These are phyloP conservation scores for Eleusine coracana DNA, from an alignment of 176 grass and related monocot species.

Conservation along the genomic window DNA sequence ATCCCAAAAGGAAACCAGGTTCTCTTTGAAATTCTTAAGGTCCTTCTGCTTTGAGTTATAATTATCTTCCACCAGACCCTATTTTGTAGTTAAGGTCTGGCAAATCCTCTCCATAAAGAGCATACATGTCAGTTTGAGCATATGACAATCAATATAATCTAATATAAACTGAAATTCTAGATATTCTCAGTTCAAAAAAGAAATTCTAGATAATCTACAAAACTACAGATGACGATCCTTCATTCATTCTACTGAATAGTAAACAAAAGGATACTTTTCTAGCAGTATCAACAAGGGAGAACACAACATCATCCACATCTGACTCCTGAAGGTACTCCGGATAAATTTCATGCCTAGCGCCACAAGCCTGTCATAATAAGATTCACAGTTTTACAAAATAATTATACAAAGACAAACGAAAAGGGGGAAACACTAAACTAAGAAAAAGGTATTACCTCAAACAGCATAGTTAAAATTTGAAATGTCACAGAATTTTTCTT, in stretches of 20 bases:
- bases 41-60: slow-evolving; percentile 86
- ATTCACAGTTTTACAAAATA: slow-evolving; percentile 33
- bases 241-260: slow-evolving; percentile 9
- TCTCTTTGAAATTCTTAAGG: slow-evolving; percentile 90
- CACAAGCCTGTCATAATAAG: slow-evolving; percentile 75
- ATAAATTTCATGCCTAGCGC: slow-evolving; percentile 77
- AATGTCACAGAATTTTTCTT: slow-evolving; percentile 67
- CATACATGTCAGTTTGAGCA: slow-evolving; percentile 21
- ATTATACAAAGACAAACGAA: slow-evolving; percentile 12
- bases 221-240: slow-evolving; percentile 2
- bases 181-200: too few species aligned
- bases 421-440: not conserved
- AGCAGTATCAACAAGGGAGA: slow-evolving; percentile 70
- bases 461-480: slow-evolving; percentile 83
- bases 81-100: slow-evolving; percentile 48
- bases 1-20: slow-evolving; percentile 90
- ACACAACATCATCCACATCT: slow-evolving; percentile 77
- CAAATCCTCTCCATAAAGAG: slow-evolving; percentile 28
- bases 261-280: slow-evolving; percentile 75
- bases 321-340: slow-evolving; percentile 66
- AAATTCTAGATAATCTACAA: slow-evolving; percentile 13
- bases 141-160: slow-evolving; percentile 21
- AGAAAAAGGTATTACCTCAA: slow-evolving; percentile 72
- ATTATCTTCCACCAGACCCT: slow-evolving; percentile 92
- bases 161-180: slow-evolving; percentile 14